Evolutionary conservation across 495 filamentous ascomycete species (phyloP), one percentile per base, ranked within the genome.

Genomic region (Aspergillus nidulans): DNA sequence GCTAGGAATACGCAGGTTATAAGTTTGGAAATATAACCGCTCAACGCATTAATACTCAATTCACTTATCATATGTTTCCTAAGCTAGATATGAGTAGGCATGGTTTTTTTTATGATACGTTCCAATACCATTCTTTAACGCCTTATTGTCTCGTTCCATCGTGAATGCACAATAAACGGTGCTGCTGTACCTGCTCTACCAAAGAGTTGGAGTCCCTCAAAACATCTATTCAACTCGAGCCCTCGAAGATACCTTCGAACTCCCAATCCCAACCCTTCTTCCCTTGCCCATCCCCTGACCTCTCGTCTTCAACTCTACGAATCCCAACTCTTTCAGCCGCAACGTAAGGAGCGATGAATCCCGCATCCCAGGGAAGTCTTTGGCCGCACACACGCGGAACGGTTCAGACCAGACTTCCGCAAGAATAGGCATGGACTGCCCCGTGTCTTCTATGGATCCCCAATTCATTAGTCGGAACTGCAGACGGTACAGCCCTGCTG

Each of bases 291-390:
- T 75, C 19, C 68, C 68, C 42, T 75, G 71, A 2, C 73, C 73
- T n/a, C 73, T 65, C 0, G 73, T 76, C 57, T 74, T 77, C 57
- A 77, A 59, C 58, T 76, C 74, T 53, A 71, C 69, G 56, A 77
- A 74, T 7, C 74, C 74, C n/a, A 76, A 49, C 47, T 73, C 69
- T 63, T 73, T 76, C 58, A 76, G 54, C 6, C 69, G 68, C 51
- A 70, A 65, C 0, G 70, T 67, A 4, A 77, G 58, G 57, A 60
- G 58, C 6, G 70, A 74, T 2, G 74, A 77, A 28, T 74, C 84
- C 50, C 84, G 76, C 94, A 97, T 96, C 7, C 94, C 92, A 0
- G 90, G 90, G 58, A 97, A 97, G 67, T 97, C 92, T 66, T 97
- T 97, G n/a, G 92, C 91, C 18, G 90, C 90, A 68, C 86, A 96